Conservation (phyloP, 2,329 filamentous ascomycete genomes). For the Dothideomycetidae sp. region DNA sequence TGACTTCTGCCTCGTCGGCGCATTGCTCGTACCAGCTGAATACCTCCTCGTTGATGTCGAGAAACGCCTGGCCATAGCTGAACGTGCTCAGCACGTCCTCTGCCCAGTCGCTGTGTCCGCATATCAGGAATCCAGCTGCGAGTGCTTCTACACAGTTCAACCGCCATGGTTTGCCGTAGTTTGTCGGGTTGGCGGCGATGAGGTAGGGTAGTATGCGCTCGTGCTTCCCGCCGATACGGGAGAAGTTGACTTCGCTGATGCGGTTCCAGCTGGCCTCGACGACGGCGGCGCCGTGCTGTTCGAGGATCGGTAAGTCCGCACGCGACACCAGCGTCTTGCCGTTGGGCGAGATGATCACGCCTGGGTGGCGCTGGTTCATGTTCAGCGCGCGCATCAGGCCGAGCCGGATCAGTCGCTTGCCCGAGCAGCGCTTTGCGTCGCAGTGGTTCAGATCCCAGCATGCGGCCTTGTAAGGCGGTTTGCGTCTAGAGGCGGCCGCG, state of each 20-base stretch:
- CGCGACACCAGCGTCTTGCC: conserved; percentile 74
- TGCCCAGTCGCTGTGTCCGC: conserved; percentile 83
- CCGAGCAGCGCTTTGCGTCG: conserved; percentile 90
- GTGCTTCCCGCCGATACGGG: conserved; percentile 81
- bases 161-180: conserved; percentile 91
- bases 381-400: conserved; percentile 88
- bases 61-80: conserved; percentile 72
- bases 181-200: conserved; percentile 90
- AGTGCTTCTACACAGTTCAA: conserved; percentile 93
- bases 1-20: conserved; percentile 64
- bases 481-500: conserved; percentile 20
- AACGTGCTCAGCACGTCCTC: conserved; percentile 70
- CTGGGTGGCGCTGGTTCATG: conserved; percentile 79
- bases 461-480: conserved; percentile 69
- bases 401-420: conserved; percentile 82
- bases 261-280: conserved; percentile 97
- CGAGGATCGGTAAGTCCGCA: conserved; percentile 66
- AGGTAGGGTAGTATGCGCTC: conserved; percentile 85
- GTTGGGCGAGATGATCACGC: conserved; percentile 91
- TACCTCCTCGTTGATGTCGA: conserved; percentile 77
- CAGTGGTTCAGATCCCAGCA: conserved; percentile 98
- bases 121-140: conserved; percentile 85
- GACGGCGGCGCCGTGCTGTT: conserved; percentile 82
- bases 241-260: conserved; percentile 80
- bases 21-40: conserved; percentile 77